Conservation (phyloP, 805 yeast genomes). For the Candida mattraensis region DNA sequence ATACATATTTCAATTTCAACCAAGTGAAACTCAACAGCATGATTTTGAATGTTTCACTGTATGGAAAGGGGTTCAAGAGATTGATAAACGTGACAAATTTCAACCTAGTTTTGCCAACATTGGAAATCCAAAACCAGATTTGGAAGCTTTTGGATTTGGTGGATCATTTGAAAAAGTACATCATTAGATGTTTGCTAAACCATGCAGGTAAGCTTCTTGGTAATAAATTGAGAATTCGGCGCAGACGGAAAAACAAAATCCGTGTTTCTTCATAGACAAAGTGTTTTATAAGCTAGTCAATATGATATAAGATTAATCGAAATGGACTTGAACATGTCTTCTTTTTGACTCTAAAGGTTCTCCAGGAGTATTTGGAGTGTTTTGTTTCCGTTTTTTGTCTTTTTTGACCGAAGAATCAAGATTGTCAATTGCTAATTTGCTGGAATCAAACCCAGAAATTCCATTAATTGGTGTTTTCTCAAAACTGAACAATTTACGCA, state of each 20-base stretch:
- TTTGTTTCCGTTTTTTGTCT: conserved; percentile 29
- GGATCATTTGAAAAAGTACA: conserved; percentile 57
- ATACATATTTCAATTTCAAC: conserved; percentile 67
- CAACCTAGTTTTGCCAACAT: conserved; percentile 60
- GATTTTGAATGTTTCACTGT: conserved; percentile 67
- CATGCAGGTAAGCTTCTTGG: conserved; percentile 67
- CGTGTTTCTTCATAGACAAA: conserved; percentile 4
- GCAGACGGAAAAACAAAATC: conserved; percentile 16
- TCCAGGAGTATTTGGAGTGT: conserved; percentile 20
- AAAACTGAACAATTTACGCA: conserved; percentile 53
- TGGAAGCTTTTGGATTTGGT: conserved; percentile 75
- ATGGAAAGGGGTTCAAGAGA: conserved; percentile 68
- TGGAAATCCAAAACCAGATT: conserved; percentile 57
- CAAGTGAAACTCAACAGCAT: conserved; percentile 52
- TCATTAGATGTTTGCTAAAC: conserved; percentile 55
- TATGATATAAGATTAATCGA: conserved; percentile 20
- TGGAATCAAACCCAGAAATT: conserved; percentile 72
- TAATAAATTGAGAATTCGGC: conserved; percentile 12
- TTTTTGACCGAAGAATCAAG: conserved; percentile 21
- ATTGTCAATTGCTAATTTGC: conserved; percentile 62
- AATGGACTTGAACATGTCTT: conserved; percentile 36
- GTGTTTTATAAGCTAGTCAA: not conserved
- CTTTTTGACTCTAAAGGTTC: conserved; percentile 29
- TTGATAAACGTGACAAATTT: conserved; percentile 78
- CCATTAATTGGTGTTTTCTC: conserved; percentile 68